A percentile compares a stretch with the other conserved stretches of the same genome.
Evolutionary conservation across 768 basidiomycete species (phyloP).

Genomic region (Collybiopsis confluens): DNA sequence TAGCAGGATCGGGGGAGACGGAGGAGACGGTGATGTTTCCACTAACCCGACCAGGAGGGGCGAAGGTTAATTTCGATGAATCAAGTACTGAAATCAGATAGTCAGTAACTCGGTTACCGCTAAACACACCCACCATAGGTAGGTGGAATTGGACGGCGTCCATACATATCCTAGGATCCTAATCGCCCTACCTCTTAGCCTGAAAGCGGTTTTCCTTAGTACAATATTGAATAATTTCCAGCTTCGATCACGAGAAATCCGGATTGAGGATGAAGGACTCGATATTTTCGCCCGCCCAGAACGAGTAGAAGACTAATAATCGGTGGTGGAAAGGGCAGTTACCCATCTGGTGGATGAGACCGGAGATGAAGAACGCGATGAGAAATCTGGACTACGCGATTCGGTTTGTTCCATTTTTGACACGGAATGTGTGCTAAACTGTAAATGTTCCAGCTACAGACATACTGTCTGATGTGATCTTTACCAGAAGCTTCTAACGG

Average conservation of each 20-base stretch:
- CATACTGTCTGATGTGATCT: background rate
- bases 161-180: background rate
- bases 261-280: slow-evolving; percentile 28
- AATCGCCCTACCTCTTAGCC: background rate
- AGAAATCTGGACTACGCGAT: background rate
- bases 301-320: too few relatives aligned
- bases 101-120: too few relatives aligned
- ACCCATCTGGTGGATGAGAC: background rate
- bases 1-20: too few relatives aligned
- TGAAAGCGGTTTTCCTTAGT: background rate
- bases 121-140: too few relatives aligned
- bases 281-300: slow-evolving; percentile 11
- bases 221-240: background rate
- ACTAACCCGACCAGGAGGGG: too few relatives aligned
- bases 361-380: background rate
- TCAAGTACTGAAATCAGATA: too few relatives aligned
- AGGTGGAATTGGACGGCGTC: background rate
- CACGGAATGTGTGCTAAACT: background rate
- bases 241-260: slow-evolving; percentile 32
- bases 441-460: background rate
- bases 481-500: background rate
- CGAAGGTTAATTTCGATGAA: too few relatives aligned
- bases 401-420: slow-evolving; percentile 9
- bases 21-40: too few relatives aligned
- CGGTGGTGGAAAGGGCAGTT: background rate